These are phyloP conservation scores for Ceratocystis albifundus DNA, from an alignment of 2,329 filamentous ascomycete species.

Conservation along the genomic window DNA sequence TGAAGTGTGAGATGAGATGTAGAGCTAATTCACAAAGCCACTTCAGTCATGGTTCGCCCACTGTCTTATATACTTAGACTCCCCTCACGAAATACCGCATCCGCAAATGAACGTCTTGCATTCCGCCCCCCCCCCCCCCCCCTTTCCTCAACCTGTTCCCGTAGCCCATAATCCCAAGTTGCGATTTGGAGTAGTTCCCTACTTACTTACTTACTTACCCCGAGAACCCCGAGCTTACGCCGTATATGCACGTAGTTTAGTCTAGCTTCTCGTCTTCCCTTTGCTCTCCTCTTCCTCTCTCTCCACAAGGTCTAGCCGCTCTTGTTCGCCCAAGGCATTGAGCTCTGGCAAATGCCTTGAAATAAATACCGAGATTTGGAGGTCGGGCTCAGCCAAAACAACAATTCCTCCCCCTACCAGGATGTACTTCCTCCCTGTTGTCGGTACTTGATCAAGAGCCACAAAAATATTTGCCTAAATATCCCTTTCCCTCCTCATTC, in stretches of 20 bases:
- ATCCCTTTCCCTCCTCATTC: background rate
- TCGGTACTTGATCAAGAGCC: background rate
- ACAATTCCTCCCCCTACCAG: background rate
- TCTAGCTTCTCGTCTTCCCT: background rate
- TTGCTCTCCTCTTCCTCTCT: background rate
- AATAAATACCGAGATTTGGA: background rate
- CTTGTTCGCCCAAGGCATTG: background rate
- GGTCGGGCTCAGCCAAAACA: background rate
- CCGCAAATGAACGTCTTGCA: background rate
- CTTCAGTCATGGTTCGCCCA: background rate
- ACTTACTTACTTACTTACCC: background rate
- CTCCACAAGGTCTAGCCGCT: background rate
- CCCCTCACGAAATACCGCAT: background rate
- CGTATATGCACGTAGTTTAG: background rate
- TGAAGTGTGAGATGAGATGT: background rate
- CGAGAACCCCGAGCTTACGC: slow-evolving; percentile 6
- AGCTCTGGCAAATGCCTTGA: background rate
- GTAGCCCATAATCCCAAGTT: background rate
- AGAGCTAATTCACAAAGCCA: background rate
- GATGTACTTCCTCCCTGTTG: background rate
- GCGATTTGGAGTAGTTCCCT: slow-evolving; percentile 3
- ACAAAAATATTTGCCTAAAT: background rate
- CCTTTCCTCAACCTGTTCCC: background rate
- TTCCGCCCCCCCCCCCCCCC: background rate
- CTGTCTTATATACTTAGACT: background rate